Base-by-base conservation (phyloP, 2,329 filamentous ascomycete genomes). In the Fusarium sp. region DNA sequence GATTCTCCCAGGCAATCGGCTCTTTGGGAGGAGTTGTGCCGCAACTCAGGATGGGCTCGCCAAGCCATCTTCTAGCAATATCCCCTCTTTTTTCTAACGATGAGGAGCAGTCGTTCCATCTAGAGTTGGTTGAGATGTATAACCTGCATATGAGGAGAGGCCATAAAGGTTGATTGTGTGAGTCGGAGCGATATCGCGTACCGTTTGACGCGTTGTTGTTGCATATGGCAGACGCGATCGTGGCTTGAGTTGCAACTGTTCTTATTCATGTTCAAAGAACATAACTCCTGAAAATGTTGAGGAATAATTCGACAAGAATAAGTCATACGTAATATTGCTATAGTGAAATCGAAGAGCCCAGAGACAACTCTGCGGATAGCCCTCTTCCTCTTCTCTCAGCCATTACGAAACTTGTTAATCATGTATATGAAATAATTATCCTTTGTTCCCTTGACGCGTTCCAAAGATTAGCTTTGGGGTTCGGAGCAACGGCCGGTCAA, bases 401-500 rank as follows among this genome's bases (percentile, higher is more conserved):
- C 19, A 19, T 19, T 19, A 19, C 19, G 19, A 19, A 3, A 19
- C 19, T 19, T 19, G 19, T 2, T 19, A 19, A 19, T 19, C 19
- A 19, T 19, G 19, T 19, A 19, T 19, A 19, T 19, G 19, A 19
- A 19, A 19, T 19, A 19, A 19, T 2, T 4, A 28, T 28, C 26
- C 5, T n/a, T 34, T 7, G 9, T 12, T 31, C 29, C 12, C 29
- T 29, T 29, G 6, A 29, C 12, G 29, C 10, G 31, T 12, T n/a
- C 7, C 12, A 13, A 13, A 56, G 31, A 49, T 42, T 47, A 48
- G 40, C 40, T 22, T 45, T 48, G 24, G 19, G 35, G 36, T 32
- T 45, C 15, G n/a, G 7, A 49, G 54, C 56, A 25, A 19, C 40
- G 32, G 32, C 50, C 50, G 53, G 44, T 40, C 60, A 50, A 49